Evolutionary conservation across 306 rosid species (phyloP).

Genomic region (Acmispon strigosus): DNA sequence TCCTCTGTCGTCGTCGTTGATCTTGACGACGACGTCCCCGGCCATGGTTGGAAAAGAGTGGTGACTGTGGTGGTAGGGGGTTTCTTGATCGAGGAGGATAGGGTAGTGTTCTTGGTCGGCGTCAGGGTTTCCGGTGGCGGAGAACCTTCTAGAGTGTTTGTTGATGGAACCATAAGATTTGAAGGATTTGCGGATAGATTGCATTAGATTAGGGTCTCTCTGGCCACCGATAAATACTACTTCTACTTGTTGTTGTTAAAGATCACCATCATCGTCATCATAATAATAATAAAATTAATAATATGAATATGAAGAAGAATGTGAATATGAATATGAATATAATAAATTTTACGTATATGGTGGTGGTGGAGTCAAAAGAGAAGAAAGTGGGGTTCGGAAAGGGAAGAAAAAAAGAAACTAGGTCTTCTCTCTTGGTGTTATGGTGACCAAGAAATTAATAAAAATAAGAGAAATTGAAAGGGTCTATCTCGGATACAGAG

Average conservation of each 20-base stretch:
- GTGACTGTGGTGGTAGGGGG: not conserved
- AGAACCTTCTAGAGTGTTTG: constrained; percentile 27
- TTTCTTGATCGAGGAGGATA: constrained; percentile 41
- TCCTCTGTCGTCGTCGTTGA: constrained; percentile 46
- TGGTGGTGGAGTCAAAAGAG: not conserved
- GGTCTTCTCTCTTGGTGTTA: not conserved
- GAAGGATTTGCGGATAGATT: constrained; percentile 53
- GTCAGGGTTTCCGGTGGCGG: constrained; percentile 11
- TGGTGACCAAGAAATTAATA: not conserved
- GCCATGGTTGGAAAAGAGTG: not conserved
- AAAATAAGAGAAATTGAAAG: no score
- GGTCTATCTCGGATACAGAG: no score
- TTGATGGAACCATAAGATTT: constrained; percentile 43
- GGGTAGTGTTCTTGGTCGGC: constrained; percentile 42
- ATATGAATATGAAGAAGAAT: no score
- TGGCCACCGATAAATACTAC: no score
- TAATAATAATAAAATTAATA: no score
- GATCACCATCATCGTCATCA: not conserved
- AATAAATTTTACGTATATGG: not conserved
- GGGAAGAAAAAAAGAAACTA: no score
- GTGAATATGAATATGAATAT: no score
- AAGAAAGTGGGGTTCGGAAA: not conserved
- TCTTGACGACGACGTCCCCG: constrained; percentile 43
- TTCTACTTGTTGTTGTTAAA: no score
- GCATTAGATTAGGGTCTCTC: constrained; percentile 37